Evolutionary conservation across 331 rosid species (phyloP), one percentile per base, ranked within the genome.

Genomic region (Ulmus americana): DNA sequence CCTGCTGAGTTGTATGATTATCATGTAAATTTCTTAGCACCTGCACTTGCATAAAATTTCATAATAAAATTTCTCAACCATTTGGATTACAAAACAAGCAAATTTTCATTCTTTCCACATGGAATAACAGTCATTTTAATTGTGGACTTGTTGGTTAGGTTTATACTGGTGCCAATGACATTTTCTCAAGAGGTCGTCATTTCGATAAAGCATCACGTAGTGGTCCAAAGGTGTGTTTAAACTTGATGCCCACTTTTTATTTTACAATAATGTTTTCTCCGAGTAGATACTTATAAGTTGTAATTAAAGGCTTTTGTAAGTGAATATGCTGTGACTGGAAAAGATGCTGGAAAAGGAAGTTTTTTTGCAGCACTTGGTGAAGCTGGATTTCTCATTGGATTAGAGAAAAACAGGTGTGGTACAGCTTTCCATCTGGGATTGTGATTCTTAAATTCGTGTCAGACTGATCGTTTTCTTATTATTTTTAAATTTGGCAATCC

Each of bases 1-100:
- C 97, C 95, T 7, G 95, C 95, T 67, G 95, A 94, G 66, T 56
- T 83, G 53, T 94, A 85, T 77, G 99, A 94, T 80, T 94, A 69
- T 69, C 99, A 94, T 80, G 99, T 92, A 88, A 82, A 50, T 55
- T 64, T 46, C 64, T 54, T 66, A 3, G 45, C 59, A n/a, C 65
- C 18, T 43, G 68, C 41, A 18, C 69, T 71, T 70, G 60, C 68
- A 52, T 66, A 44, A 11, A 45, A 42, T 51, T 63, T 70, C 46
- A 38, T 22, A 58, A 12, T 44, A 54, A 55, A 5, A 60, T 62
- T 4, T 18, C 13, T 8, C 43, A 53, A 8, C 61, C 41, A 14
- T 55, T 39, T 39, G 4, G 15, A 14, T 28, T 20, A 16, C 10
- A 10, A 39, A 41, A 43, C 3, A 42, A 59, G 10, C 6, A 39